Conservation (phyloP, 208 protist species). For the Phytomonas sp. region DNA sequence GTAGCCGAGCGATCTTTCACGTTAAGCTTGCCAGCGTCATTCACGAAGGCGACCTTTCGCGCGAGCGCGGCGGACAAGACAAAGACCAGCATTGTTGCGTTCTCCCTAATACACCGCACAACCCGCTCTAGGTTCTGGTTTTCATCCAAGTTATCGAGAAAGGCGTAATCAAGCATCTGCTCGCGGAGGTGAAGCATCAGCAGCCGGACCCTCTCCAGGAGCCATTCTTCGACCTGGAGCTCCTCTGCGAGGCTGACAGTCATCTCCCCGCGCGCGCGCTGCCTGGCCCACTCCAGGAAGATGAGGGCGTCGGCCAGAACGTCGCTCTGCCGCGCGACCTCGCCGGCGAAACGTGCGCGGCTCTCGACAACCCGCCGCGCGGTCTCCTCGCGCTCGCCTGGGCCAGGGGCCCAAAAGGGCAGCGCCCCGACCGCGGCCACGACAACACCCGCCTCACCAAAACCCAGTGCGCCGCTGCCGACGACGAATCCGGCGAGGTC, state of each 20-base stretch:
- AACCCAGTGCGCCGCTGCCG: constrained; percentile 60
- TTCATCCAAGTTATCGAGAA: constrained; percentile 53
- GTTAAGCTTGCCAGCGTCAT: constrained; percentile 55
- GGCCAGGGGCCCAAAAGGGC: constrained; percentile 27
- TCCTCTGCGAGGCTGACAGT: constrained; percentile 30
- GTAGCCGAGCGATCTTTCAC: constrained; percentile 47
- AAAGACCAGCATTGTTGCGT: constrained; percentile 66
- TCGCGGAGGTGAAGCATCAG: constrained; percentile 61
- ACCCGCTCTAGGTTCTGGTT: constrained; percentile 23
- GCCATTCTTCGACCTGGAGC: constrained; percentile 46
- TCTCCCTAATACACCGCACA: constrained; percentile 26
- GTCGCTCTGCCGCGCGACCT: constrained; percentile 68
- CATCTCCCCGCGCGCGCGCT: constrained; percentile 26
- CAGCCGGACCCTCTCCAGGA: constrained; percentile 42
- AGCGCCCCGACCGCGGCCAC: constrained; percentile 56
- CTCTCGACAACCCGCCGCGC: constrained; percentile 29
- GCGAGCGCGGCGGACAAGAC: constrained; percentile 49
- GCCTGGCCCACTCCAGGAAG: constrained; percentile 67
- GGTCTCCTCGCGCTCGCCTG: constrained; percentile 19
- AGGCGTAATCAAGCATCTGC: constrained; percentile 80
- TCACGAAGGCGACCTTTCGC: constrained; percentile 57
- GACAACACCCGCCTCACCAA: constrained; percentile 58
- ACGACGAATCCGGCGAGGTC: constrained; percentile 75
- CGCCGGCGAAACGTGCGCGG: constrained; percentile 18
- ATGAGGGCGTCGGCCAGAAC: constrained; percentile 71